Evolutionary conservation across 371 early-diverging fungal genomes (phyloP).

Genomic region (Mortierella sp.): DNA sequence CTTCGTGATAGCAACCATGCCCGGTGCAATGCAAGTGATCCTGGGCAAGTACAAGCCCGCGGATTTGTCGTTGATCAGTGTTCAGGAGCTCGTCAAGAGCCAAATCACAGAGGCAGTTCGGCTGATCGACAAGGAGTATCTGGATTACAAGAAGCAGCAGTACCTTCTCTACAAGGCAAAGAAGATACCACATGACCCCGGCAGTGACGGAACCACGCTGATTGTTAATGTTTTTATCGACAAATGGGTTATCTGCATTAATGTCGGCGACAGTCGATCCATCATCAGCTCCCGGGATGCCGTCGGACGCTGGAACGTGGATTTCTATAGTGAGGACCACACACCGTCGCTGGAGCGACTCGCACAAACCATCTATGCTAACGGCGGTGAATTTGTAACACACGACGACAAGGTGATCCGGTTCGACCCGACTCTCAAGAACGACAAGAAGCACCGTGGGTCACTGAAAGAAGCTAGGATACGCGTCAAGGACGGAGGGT

Average conservation of each 20-base stretch:
- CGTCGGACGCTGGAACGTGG: conserved; percentile 63
- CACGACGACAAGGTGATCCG: conserved; percentile 73
- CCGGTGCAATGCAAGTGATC: conserved; percentile 61
- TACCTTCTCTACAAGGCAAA: conserved; percentile 53
- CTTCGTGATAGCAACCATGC: conserved; percentile 68
- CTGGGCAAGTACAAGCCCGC: conserved; percentile 60
- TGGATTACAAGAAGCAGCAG: conserved; percentile 63
- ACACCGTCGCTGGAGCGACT: conserved; percentile 73
- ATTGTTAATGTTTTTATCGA: conserved; percentile 77
- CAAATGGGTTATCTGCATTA: conserved; percentile 81
- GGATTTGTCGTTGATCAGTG: conserved; percentile 50
- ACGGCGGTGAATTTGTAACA: conserved; percentile 76
- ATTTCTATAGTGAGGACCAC: conserved; percentile 74
- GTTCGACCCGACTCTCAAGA: conserved; percentile 61
- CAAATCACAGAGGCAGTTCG: conserved; percentile 66
- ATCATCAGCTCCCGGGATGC: conserved; percentile 65
- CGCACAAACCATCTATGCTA: conserved; percentile 70
- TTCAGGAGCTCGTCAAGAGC: conserved; percentile 59
- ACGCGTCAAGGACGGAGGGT: conserved; percentile 58
- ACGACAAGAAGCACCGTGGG: conserved; percentile 62
- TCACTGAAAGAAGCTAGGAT: conserved; percentile 72
- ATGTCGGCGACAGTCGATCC: conserved; percentile 89
- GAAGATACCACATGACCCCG: conserved; percentile 56
- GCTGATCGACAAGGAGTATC: conserved; percentile 65
- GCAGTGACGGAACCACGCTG: conserved; percentile 88